Base-by-base conservation (phyloP, 2,329 filamentous ascomycete genomes). In the Coniochaeta sp. region DNA sequence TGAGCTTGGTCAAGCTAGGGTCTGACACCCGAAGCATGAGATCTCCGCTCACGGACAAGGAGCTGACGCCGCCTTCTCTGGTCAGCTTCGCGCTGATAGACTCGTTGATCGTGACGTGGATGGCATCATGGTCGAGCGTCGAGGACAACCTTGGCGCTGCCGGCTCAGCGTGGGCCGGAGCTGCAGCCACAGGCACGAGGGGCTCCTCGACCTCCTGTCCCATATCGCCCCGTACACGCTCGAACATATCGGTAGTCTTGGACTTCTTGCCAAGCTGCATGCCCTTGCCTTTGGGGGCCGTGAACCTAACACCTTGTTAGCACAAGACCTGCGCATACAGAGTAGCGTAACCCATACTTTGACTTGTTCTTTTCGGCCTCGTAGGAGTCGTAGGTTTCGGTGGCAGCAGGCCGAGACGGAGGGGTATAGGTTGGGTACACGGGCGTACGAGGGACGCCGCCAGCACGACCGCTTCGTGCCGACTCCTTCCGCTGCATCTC, bases 211-310 rank as follows among this genome's bases (percentile, higher is more conserved):
- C 83, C 64, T 95, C 90, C 32, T 86, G 80, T n/a, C 91, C 91
- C 65, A 97, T 78, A 58, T 97, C 92, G 54, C 89, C 89, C 59
- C 91, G 86, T 30, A 99, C 91, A 63, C 91, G 88, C 71, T 97
- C 92, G 67, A 95, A 97, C 79, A 97, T 96, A 68, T 95, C 92
- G 27, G 88, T 95, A 20, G 89, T 91, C 77, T 97, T 97, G 55
- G 89, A 95, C 75, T 99, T 99, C 78, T 97, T 97, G 71, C 94
- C 94, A 52, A 99, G 78, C 71, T 97, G 92, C 95, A 99, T 99
- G 60, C 94, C 94, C 77, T 99, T 99, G 62, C 90, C 91, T 72
- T 95, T 90, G 54, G 86, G 81, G 49, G 88, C 82, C 63, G 82
- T 66, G 49, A 79, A 73, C 64, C 76, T 82, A 57, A 26, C 20